A percentile compares a stretch with the other conserved stretches of the same genome.
phyloP scores from a whole-genome alignment of 2,329 filamentous ascomycete species.

The Pseudogymnoascus sp. region DNA sequence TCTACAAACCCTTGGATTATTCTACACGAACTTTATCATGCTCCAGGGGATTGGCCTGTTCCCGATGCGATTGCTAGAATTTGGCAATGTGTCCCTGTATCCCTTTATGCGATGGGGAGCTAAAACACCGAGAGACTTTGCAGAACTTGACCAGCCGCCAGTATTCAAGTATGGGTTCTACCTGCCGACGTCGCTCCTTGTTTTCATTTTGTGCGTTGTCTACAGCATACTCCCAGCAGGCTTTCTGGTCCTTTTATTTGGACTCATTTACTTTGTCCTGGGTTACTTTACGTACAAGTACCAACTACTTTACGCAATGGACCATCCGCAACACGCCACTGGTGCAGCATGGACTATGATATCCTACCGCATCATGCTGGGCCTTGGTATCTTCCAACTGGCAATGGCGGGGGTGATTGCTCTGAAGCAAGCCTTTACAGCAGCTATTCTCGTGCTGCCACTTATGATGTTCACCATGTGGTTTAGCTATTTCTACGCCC shows the following conservation, averaged over 20 bases:
- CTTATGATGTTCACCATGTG: slow-evolving; percentile 74
- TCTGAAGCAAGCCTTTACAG: slow-evolving; percentile 62
- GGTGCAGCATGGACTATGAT: slow-evolving; percentile 96
- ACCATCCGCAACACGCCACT: slow-evolving; percentile 88
- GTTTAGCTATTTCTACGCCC: slow-evolving; percentile 77
- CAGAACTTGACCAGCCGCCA: slow-evolving; percentile 72
- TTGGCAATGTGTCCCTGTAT: slow-evolving; percentile 77
- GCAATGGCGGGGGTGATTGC: slow-evolving; percentile 85
- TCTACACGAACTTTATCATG: slow-evolving; percentile 92
- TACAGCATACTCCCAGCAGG: slow-evolving; percentile 81
- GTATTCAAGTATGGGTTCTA: slow-evolving; percentile 95
- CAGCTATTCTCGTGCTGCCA: slow-evolving; percentile 66
- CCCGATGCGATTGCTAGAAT: slow-evolving; percentile 83
- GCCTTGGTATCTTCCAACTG: slow-evolving; percentile 79
- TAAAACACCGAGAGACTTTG: slow-evolving; percentile 82
- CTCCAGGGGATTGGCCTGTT: slow-evolving; percentile 90
- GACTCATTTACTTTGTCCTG: slow-evolving; percentile 72
- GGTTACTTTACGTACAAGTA: slow-evolving; percentile 94
- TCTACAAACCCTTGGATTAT: slow-evolving; percentile 65
- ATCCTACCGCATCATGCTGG: slow-evolving; percentile 81
- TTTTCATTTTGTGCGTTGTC: slow-evolving; percentile 91
- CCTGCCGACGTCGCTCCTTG: slow-evolving; percentile 80
- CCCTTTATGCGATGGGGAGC: slow-evolving; percentile 71
- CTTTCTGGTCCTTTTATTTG: slow-evolving; percentile 73
- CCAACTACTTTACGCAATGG: slow-evolving; percentile 96